phyloP scores from a whole-genome alignment of 169 alveolate species.

The Plasmodium relictum region DNA sequence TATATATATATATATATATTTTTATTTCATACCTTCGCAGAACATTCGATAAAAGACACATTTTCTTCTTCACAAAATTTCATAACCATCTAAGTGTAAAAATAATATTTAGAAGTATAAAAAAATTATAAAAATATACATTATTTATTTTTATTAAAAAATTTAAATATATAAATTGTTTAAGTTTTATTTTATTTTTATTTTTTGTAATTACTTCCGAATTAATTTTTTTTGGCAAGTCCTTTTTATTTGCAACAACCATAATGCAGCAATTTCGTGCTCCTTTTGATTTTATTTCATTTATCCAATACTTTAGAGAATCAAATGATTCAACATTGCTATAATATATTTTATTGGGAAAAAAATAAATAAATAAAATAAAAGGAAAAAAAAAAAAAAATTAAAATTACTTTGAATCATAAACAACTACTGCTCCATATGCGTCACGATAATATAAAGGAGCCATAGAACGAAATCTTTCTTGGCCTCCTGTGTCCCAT shows the following conservation, averaged over 20 bases:
- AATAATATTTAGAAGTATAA: not conserved
- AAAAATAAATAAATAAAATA: not conserved
- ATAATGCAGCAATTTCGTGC: constrained; percentile 80
- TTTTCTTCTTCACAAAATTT: constrained; percentile 73
- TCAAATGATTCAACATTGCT: constrained; percentile 79
- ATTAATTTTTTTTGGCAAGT: constrained; percentile 74
- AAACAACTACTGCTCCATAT: constrained; percentile 91
- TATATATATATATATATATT: not conserved
- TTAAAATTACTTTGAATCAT: constrained; percentile 85
- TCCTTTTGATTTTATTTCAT: constrained; percentile 84
- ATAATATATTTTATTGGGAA: not conserved
- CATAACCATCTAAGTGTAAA: constrained; percentile 74
- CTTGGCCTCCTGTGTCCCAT: constrained; percentile 98
- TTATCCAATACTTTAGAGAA: constrained; percentile 83
- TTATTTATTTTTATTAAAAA: not conserved
- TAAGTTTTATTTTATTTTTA: not conserved
- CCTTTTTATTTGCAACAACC: constrained; percentile 87
- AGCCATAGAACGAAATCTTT: constrained; percentile 90
- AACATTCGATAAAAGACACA: constrained; percentile 80
- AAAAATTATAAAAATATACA: not conserved
- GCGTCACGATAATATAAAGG: constrained; percentile 93
- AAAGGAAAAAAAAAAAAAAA: not conserved
- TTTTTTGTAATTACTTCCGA: constrained; percentile 59
- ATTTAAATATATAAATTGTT: constrained; percentile 1
- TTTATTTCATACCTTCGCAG: constrained; percentile 79